Evolutionary conservation across 2,329 filamentous ascomycete genomes (phyloP), one percentile per base, ranked within the genome.

Genomic region (Colletotrichum trifolii): DNA sequence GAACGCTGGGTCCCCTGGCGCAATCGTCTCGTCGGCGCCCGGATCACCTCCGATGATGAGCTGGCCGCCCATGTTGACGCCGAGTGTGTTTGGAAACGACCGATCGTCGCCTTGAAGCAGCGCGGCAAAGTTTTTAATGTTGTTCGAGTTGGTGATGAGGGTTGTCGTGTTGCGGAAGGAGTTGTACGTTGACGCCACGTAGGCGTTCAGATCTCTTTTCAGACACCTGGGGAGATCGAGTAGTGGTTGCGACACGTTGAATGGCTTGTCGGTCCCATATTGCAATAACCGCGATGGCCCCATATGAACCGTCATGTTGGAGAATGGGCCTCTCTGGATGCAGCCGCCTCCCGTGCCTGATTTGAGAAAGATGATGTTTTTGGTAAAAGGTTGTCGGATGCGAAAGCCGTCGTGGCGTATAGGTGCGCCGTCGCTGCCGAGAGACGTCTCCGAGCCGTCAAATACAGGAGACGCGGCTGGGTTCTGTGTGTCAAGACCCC

Each of bases 311-410:
- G 71, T 75, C 69, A 78, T 77, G 69, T 78, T 77, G 34, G 71
- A 69, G 15, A 86, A 79, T 0, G 76, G 76, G 6, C 77, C 76
- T 25, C 66, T 62, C 12, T 66, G 69, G 35, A 79, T 71, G 55
- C 76, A 68, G 2, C 86, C 86, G 43, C 86, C 85, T 12, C 86
- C 86, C 0, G 76, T 75, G 10, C 82, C 85, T 0, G 80, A 76
- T 0, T 80, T 79, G 13, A 82, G 48, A 56, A 75, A 70, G 68
- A 77, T 71, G 4, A 64, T 38, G 38, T 54, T 66, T 8, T 64
- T 64, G 2, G 54, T 45, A 40, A 66, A 66, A 11, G 60, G 45
- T n/a, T 64, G 64, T 12, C 60, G 61, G 5, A 70, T 63, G 17
- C 62, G 47, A 67, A 68, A 49, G 34, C 60, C 70, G 12, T 73